Conservation (phyloP, 1,139 yeast genomes). For the Cylindricascospora bacillispora region DNA sequence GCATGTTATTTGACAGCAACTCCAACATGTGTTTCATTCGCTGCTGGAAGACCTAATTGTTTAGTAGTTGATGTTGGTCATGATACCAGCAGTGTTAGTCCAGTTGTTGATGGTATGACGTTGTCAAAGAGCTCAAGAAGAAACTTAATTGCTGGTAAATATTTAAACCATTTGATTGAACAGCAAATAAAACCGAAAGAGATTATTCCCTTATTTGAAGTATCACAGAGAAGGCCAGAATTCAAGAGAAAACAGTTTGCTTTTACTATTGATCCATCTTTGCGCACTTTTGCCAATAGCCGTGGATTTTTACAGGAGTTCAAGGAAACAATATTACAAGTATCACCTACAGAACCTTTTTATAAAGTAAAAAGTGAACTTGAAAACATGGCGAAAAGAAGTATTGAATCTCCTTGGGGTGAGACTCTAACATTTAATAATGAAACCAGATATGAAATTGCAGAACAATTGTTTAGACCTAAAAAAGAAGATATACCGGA, state of each 20-base stretch:
- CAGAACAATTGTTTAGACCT: constrained; percentile 68
- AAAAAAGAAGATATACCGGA: constrained; percentile 30
- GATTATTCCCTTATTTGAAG: constrained; percentile 22
- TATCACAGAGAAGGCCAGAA: constrained; percentile 21
- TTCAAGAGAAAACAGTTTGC: constrained; percentile 22
- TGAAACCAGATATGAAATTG: constrained; percentile 51
- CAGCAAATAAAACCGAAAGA: constrained; percentile 19
- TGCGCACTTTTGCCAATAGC: constrained; percentile 19
- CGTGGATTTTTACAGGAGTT: constrained; percentile 41
- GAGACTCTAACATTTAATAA: constrained; percentile 37
- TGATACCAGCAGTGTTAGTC: constrained; percentile 71
- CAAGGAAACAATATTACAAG: constrained; percentile 47
- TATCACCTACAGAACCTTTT: constrained; percentile 17
- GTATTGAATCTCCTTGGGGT: constrained; percentile 77
- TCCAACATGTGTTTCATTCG: constrained; percentile 86
- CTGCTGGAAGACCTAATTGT: constrained; percentile 88
- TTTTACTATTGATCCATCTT: constrained; percentile 24
- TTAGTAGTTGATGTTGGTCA: constrained; percentile 90
- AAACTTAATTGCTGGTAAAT: constrained; percentile 55
- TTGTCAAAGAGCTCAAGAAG: constrained; percentile 58
- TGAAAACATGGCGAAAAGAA: constrained; percentile 28
- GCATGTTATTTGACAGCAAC: constrained; percentile 78
- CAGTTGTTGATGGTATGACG: constrained; percentile 88
- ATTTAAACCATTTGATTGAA: constrained; percentile 26
- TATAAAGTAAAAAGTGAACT: constrained; percentile 9